Base-by-base conservation (phyloP, 768 basidiomycete species). In the Termitomyces bulborhizus region DNA sequence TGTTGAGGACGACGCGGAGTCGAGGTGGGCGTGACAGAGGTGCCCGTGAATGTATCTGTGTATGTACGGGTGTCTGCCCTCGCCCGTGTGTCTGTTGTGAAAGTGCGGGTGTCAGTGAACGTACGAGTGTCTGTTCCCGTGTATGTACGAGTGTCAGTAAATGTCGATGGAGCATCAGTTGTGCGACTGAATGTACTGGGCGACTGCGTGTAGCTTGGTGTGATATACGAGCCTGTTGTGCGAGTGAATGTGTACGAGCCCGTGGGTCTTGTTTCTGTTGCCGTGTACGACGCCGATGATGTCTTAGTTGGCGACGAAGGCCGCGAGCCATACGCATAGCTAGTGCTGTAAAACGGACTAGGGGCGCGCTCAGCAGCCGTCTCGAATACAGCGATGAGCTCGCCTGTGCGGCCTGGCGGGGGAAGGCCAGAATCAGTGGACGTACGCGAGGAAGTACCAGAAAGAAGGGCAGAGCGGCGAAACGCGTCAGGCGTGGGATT, bases 361-460 rank as follows among this genome's bases (percentile, higher is more conserved):
- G 72, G 57, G 4, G 73, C 64, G 39, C 69, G 67, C 41, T 70
- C 71, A 3, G 71, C 74, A 0, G 80, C 65, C 0, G 78, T 72
- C 54, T 74, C 90, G 56, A 90, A 92, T 29, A 85, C 81, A 0
- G 89, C 88, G 39, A 88, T 86, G 47, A 92, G 77, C 53, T 88
- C 84, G 13, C 77, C 85, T 0, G 87, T 76, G 15, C 86, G 81
- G 36, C 84, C 74, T 1, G 81, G 81, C 44, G 77, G 81, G 46
- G 75, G 77, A 41, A 73, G 66, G 9, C 68, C 71, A 2, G 84
- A 74, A 46, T 89, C 87, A 0, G 86, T 86, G 1, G 76, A 74
- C 16, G 83, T 72, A 34, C 86, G 79, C 0, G 71, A 70, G 1
- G 78, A 72, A 18, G 57, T 44, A 41, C 63, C 71, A 42, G 70